These are phyloP conservation scores for Aspergillus chevalieri DNA, from an alignment of 2,329 filamentous ascomycete genomes.

Conservation along the genomic window DNA sequence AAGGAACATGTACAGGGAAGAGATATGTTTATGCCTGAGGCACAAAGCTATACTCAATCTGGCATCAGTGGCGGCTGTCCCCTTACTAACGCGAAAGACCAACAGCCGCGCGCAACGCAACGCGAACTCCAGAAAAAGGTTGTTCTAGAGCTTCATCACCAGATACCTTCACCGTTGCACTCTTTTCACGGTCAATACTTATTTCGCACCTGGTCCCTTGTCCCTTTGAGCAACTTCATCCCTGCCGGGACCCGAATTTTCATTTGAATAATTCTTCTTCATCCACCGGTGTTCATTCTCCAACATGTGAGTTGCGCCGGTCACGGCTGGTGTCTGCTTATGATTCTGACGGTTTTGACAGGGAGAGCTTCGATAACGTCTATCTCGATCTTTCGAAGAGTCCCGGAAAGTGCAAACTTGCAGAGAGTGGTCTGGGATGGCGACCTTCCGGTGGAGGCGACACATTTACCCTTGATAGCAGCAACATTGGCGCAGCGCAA, in stretches of 20 bases:
- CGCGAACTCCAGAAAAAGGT: constrained; percentile 19
- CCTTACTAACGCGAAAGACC: constrained; percentile 2
- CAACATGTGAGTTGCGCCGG: constrained; percentile 26
- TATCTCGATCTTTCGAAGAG: constrained; percentile 93
- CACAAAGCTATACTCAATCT: constrained; percentile 5
- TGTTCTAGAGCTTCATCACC: constrained; percentile 8
- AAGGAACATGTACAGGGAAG: no score
- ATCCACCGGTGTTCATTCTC: constrained; percentile 19
- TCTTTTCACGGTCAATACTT: neutral
- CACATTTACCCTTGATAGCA: constrained; percentile 85
- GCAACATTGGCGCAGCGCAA: constrained; percentile 78
- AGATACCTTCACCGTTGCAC: neutral
- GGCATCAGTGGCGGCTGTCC: constrained; percentile 3
- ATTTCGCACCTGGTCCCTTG: neutral
- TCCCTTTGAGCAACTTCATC: neutral
- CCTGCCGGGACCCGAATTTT: neutral
- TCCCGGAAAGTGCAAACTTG: constrained; percentile 87
- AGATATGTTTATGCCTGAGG: constrained; percentile 4
- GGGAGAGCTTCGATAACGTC: constrained; percentile 96
- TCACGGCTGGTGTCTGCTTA: neutral
- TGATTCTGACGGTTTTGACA: constrained; percentile 22
- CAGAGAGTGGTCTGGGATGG: constrained; percentile 92
- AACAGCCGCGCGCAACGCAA: constrained; percentile 15
- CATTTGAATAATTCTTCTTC: neutral
- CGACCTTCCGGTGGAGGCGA: constrained; percentile 82